phyloP scores from a whole-genome alignment of 345 rosid species.

The Turritis glabra region DNA sequence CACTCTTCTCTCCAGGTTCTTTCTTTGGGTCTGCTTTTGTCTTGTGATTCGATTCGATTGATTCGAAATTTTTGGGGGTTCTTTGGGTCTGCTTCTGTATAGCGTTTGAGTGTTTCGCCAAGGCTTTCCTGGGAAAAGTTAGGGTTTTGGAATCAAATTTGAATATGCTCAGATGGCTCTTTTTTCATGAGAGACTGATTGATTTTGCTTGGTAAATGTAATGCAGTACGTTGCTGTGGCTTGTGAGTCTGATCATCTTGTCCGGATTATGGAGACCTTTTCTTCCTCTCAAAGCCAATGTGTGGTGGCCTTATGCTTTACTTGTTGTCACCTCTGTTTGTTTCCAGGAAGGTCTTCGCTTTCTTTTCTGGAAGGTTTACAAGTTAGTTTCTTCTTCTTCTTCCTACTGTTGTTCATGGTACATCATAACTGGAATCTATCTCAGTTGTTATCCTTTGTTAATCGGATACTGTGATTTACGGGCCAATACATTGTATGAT shows the following conservation, averaged over 20 bases:
- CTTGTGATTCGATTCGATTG: not conserved
- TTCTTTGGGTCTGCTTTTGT: not conserved
- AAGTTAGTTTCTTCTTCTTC: constrained; percentile 50
- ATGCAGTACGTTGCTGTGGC: constrained; percentile 88
- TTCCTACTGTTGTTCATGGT: not conserved
- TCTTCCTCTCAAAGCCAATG: constrained; percentile 74
- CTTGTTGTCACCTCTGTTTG: constrained; percentile 77
- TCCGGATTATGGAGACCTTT: constrained; percentile 91
- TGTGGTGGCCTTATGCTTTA: constrained; percentile 81
- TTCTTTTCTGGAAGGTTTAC: constrained; percentile 83
- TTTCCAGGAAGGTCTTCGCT: constrained; percentile 89
- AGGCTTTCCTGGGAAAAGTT: not conserved
- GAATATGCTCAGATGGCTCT: not conserved
- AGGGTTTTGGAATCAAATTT: constrained; percentile 19
- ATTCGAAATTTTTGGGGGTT: not conserved
- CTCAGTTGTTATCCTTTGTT: not conserved
- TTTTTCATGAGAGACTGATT: too few species aligned
- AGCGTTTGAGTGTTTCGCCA: not conserved
- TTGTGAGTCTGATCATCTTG: constrained; percentile 74
- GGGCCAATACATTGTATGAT: not conserved
- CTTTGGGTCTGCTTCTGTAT: not conserved
- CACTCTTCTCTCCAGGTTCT: constrained; percentile 90
- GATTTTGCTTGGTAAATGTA: constrained; percentile 18
- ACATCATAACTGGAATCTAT: not conserved
- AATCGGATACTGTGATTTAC: constrained; percentile 1